phyloP scores from a whole-genome alignment of 345 rosid genomes.

The Garcia nutans region DNA sequence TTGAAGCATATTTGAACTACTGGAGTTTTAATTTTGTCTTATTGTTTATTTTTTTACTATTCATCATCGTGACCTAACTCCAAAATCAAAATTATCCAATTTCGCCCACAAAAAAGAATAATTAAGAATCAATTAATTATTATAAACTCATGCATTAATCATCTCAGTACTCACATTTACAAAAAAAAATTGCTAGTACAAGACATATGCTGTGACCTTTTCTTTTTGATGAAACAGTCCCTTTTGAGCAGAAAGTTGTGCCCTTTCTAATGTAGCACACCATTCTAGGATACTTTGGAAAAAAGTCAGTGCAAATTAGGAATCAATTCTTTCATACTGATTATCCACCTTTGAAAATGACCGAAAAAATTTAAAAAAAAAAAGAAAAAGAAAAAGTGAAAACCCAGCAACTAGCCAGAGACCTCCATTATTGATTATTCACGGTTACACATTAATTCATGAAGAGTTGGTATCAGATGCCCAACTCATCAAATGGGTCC shows the following conservation, averaged over 20 bases:
- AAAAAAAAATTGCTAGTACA: neutral
- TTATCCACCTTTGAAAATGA: slow-evolving; percentile 21
- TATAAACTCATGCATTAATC: neutral
- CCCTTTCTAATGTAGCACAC: slow-evolving; percentile 22
- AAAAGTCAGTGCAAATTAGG: slow-evolving; percentile 21
- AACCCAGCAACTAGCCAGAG: neutral
- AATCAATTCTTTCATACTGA: slow-evolving; percentile 34
- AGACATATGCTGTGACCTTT: slow-evolving; percentile 14
- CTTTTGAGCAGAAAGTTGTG: slow-evolving; percentile 25
- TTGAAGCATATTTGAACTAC: neutral
- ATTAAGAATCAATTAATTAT: neutral
- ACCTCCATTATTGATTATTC: too few species aligned
- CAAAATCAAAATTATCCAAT: neutral
- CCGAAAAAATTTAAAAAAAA: too few species aligned
- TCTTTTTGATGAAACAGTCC: slow-evolving; percentile 2
- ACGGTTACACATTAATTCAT: neutral
- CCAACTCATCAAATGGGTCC: slow-evolving; percentile 19
- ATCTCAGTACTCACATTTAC: neutral
- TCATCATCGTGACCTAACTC: neutral
- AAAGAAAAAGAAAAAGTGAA: neutral
- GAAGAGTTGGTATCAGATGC: neutral
- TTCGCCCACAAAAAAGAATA: too few species aligned
- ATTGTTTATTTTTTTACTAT: neutral
- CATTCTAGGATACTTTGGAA: slow-evolving; percentile 33
- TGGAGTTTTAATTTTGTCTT: neutral